A percentile compares a stretch with the other conserved stretches of the same genome.
Evolutionary conservation across 2,329 filamentous ascomycete species (phyloP).

Genomic region (Clarireedia paspali): DNA sequence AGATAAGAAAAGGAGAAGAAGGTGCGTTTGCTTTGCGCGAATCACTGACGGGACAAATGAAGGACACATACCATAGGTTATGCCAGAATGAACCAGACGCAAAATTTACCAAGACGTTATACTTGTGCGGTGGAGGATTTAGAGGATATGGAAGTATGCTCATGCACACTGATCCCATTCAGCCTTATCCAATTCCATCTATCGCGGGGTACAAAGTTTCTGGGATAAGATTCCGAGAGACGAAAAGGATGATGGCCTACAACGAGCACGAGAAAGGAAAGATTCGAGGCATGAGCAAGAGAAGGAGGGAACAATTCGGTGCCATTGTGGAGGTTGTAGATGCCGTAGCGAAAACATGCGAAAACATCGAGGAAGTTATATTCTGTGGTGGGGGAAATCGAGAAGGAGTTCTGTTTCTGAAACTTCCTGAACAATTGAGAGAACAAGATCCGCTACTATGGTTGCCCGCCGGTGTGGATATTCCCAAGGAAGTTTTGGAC

Average conservation of each 20-base stretch:
- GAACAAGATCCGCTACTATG: conserved; percentile 56
- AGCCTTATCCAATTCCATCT: conserved; percentile 75
- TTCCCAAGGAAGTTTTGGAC: no score
- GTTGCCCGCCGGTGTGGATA: conserved; percentile 19
- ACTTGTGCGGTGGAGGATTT: conserved; percentile 85
- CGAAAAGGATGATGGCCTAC: conserved; percentile 41
- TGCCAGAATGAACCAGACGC: conserved; percentile 29
- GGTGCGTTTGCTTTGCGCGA: background rate
- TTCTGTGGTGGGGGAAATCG: conserved; percentile 86
- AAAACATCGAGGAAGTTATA: conserved; percentile 62
- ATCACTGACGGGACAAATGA: conserved; percentile 46
- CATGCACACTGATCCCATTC: conserved; percentile 66
- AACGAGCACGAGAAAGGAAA: conserved; percentile 45
- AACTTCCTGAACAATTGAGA: conserved; percentile 50
- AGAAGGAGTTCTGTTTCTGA: conserved; percentile 74
- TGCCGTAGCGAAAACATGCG: conserved; percentile 61
- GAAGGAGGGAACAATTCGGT: conserved; percentile 73
- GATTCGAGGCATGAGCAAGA: conserved; percentile 71
- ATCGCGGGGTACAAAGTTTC: conserved; percentile 71
- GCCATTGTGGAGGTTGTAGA: conserved; percentile 77
- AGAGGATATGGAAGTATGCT: conserved; percentile 85
- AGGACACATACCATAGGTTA: conserved; percentile 49
- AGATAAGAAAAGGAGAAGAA: conserved; percentile 33
- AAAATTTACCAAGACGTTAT: conserved; percentile 44
- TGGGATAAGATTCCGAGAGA: conserved; percentile 51